Conservation (phyloP, 768 basidiomycete genomes). For the Pleurotus ostreatus region DNA sequence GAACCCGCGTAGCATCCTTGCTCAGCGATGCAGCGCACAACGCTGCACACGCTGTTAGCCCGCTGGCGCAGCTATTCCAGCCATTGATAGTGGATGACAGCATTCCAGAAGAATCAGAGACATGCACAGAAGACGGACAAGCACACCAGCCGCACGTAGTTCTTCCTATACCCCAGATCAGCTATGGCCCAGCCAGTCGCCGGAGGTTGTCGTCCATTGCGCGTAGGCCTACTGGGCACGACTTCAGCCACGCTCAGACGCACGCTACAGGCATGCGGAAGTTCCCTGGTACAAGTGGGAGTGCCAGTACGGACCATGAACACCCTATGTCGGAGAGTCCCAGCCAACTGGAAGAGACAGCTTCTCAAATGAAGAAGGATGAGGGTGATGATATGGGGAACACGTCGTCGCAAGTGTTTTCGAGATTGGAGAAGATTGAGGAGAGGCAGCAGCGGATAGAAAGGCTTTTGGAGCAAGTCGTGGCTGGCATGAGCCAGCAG, state of each 20-base stretch:
- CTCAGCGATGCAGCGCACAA: conserved; percentile 34
- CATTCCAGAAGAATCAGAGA: conserved; percentile 24
- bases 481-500: conserved; percentile 5
- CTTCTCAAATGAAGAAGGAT: conserved; percentile 18
- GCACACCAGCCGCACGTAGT: neutral
- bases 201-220: conserved; percentile 34
- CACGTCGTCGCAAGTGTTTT: neutral
- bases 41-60: conserved; percentile 45
- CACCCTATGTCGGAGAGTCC: conserved; percentile 11
- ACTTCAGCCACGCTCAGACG: conserved; percentile 12
- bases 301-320: conserved; percentile 10
- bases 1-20: conserved; percentile 41
- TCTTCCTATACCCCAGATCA: conserved; percentile 24
- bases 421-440: conserved; percentile 33
- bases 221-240: conserved; percentile 8
- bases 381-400: conserved; percentile 13
- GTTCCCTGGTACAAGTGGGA: conserved; percentile 18
- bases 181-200: conserved; percentile 41
- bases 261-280: conserved; percentile 15
- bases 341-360: conserved; percentile 14
- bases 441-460: conserved; percentile 45
- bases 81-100: conserved; percentile 57
- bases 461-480: conserved; percentile 34
- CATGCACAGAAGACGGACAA: conserved; percentile 8
- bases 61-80: conserved; percentile 73